Evolutionary conservation across 2,329 filamentous ascomycete species (phyloP), one percentile per base, ranked within the genome.

Genomic region (Colletotrichum godetiae): DNA sequence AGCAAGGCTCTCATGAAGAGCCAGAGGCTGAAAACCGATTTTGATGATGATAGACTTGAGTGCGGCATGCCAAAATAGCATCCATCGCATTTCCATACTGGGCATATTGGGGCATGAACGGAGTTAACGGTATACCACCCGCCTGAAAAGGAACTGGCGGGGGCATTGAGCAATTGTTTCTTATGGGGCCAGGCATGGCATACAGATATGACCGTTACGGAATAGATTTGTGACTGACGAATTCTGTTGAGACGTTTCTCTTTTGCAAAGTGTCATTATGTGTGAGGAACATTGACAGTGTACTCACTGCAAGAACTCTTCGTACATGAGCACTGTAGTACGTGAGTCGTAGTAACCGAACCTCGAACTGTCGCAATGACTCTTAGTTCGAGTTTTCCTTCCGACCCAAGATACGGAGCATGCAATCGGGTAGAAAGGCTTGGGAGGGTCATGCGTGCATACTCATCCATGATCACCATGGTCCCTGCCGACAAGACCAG

Each of bases 101-200:
- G 67, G 46, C 59, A 64, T 7, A 29, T 58, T 56, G 59, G 42
- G 66, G 67, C 70, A 73, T 73, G 67, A 65, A 60, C 42, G 70
- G 70, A 73, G 70, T 73, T 69, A 24, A 73, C 46, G 70, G 70
- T 70, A 65, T 73, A 73, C 70, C 66, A 73, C n/a, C 46, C 60
- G 70, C 70, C 70, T 65, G 6, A 52, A 63, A 46, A 60, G 11
- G 29, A 13, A 56, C 24, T 10, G 37, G 19, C 59, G 70, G 67
- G 42, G 67, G 46, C 65, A 49, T 61, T 37, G 59, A 33, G 63
- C 60, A 60, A 49, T 64, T n/a, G 42, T 35, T 31, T 55, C 59
- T 69, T 46, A 27, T 52, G 53, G 22, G 53, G 64, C 49, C 57
- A 55, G 60, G 66, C 55, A 60, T 49, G 59, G 70, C 66, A 65